These are phyloP conservation scores for Colletotrichum sp. DNA, from an alignment of 2,329 filamentous ascomycete species.

Conservation along the genomic window DNA sequence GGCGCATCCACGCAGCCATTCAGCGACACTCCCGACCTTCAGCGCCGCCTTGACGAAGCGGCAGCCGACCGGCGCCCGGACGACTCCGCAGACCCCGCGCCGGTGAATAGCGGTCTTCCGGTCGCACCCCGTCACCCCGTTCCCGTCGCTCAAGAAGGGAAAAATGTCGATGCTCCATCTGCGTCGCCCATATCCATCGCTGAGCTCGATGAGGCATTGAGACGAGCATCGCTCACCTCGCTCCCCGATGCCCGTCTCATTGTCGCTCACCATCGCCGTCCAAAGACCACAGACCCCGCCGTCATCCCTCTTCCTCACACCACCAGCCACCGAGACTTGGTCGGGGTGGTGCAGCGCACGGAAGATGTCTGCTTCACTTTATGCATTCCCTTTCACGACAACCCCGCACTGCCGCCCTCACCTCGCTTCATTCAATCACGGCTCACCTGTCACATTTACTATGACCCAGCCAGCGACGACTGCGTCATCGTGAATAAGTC, in stretches of 20 bases:
- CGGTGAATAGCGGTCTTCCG: background rate
- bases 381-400: background rate
- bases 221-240: background rate
- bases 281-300: background rate
- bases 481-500: background rate
- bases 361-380: background rate
- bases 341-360: background rate
- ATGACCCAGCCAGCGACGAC: background rate
- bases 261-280: background rate
- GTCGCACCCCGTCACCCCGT: background rate
- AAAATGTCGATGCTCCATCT: background rate
- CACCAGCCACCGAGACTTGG: background rate
- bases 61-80: background rate
- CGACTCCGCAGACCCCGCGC: background rate
- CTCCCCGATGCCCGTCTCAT: background rate
- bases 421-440: background rate
- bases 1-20: background rate
- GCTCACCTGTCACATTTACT: background rate
- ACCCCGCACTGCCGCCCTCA: background rate
- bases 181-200: background rate
- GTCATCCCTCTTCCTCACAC: background rate
- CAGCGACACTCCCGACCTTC: background rate
- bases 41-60: background rate
- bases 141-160: background rate
- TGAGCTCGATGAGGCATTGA: background rate